phyloP scores from a whole-genome alignment of 2,329 filamentous ascomycete genomes.

The Apiospora rasikravindrae region DNA sequence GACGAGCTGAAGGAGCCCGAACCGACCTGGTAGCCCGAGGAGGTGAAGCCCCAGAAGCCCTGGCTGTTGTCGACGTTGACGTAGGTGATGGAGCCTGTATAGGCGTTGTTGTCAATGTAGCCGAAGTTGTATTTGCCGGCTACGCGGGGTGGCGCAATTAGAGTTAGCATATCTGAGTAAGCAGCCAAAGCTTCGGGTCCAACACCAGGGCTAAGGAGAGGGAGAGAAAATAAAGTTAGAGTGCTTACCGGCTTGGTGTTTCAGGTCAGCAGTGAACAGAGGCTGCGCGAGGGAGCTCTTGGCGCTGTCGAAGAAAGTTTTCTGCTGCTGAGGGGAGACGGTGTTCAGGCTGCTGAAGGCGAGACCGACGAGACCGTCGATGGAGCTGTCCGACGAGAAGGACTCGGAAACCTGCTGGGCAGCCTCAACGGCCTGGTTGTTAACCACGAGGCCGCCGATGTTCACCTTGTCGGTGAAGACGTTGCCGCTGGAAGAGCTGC shows the following conservation, averaged over 20 bases:
- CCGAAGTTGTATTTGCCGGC: constrained; percentile 44
- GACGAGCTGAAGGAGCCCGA: constrained; percentile 4
- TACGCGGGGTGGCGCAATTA: not conserved
- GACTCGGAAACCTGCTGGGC: constrained; percentile 34
- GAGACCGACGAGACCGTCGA: constrained; percentile 41
- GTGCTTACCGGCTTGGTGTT: constrained; percentile 27
- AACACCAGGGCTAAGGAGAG: not conserved
- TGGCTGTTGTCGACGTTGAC: constrained; percentile 32
- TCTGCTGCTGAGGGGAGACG: constrained; percentile 33
- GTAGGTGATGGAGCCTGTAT: constrained; percentile 38
- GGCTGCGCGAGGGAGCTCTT: constrained; percentile 32
- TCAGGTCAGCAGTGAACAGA: constrained; percentile 41
- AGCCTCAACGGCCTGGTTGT: constrained; percentile 39
- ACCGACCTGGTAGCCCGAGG: constrained; percentile 36
- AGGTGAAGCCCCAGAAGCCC: constrained; percentile 41
- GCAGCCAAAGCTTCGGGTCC: not conserved
- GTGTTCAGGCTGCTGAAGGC: constrained; percentile 43
- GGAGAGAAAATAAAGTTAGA: not conserved
- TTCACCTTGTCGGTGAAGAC: constrained; percentile 41
- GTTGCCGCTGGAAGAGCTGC: constrained; percentile 39
- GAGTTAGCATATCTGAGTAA: constrained; percentile 1
- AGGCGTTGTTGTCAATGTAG: constrained; percentile 36
- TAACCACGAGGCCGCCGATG: constrained; percentile 37
- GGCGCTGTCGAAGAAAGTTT: constrained; percentile 43
- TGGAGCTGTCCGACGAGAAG: constrained; percentile 39